Evolutionary conservation across 805 yeast species (phyloP), one percentile per base, ranked within the genome.

Genomic region (Clavispora phyllophila): DNA sequence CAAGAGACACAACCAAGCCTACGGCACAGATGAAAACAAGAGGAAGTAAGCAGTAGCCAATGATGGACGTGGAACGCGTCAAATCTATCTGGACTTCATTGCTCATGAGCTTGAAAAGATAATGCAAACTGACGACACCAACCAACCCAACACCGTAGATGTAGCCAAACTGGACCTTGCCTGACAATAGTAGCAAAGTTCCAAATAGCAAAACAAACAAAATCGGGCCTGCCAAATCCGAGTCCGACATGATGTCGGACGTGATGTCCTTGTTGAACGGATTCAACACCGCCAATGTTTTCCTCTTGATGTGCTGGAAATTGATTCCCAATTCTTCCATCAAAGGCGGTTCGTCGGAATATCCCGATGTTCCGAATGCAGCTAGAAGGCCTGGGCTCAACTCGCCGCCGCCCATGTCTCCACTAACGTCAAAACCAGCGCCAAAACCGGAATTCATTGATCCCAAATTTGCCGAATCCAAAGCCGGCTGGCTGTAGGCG

Each of bases 81-180:
- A 81, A 65, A 48, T 78, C 84, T 34, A 78, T 65, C n/a, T 70
- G 67, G 36, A 72, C 73, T 35, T 68, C 70, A 43, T 75, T 77
- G 43, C 95, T 81, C 99, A 93, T 93, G 48, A 88, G 71, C 60
- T 85, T 89, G 62, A 95, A 84, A 45, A 93, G 70, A 53, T 78
- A 78, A 64, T 90, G 97, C 50, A 89, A 76, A 25, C 95, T 81
- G 13, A 87, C 60, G 1, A 95, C 84, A 14, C 99, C 99, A 53
- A 91, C 81, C 34, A 93, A 66, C 0, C 96, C 98, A 33, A 93
- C 95, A 31, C 99, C 98, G 58, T 93, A 93, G 39, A 93, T 86
- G 62, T 93, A 93, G 2, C 98, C 98, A 60, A 93, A 93, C 62
- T 93, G 98, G 13, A 91, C 86, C 62, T 91, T 93, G 5, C 99